Conservation (phyloP, 169 alveolate genomes). For the Eimeria falciformis region DNA sequence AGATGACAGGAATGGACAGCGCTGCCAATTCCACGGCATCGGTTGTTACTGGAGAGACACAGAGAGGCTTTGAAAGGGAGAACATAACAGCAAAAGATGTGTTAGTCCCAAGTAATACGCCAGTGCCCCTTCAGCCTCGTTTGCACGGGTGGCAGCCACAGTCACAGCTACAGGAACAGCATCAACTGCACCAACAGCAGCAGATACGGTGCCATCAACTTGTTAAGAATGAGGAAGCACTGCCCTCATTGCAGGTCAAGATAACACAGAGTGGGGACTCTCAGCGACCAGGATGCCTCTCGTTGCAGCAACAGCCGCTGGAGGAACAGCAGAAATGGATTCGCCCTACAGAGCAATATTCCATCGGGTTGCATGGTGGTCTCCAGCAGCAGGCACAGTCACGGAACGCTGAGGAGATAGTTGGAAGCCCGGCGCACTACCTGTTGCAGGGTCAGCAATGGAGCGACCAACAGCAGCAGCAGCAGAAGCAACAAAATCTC, state of each 20-base stretch:
- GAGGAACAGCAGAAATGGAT: not conserved
- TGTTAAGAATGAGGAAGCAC: not conserved
- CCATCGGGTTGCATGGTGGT: too few species aligned
- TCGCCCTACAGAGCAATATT: too few species aligned
- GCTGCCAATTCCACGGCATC: too few species aligned
- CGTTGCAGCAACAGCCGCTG: not conserved
- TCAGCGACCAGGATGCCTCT: not conserved
- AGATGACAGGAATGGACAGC: too few species aligned
- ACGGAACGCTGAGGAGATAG: not conserved
- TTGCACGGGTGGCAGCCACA: too few species aligned
- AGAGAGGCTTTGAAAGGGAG: too few species aligned
- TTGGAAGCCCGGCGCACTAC: not conserved
- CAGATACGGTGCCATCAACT: not conserved
- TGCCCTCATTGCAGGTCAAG: not conserved
- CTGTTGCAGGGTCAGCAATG: not conserved
- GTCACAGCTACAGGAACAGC: too few species aligned
- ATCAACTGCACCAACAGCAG: not conserved
- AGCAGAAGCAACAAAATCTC: not conserved
- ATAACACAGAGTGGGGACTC: not conserved
- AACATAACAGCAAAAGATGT: too few species aligned
- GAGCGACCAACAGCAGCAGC: slow-evolving; percentile 8
- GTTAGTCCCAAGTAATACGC: too few species aligned
- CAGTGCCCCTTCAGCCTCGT: too few species aligned
- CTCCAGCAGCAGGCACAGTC: not conserved
- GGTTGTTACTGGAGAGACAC: too few species aligned